phyloP scores from a whole-genome alignment of 352 stramenopile species.

The Phytophthora gonapodyides region DNA sequence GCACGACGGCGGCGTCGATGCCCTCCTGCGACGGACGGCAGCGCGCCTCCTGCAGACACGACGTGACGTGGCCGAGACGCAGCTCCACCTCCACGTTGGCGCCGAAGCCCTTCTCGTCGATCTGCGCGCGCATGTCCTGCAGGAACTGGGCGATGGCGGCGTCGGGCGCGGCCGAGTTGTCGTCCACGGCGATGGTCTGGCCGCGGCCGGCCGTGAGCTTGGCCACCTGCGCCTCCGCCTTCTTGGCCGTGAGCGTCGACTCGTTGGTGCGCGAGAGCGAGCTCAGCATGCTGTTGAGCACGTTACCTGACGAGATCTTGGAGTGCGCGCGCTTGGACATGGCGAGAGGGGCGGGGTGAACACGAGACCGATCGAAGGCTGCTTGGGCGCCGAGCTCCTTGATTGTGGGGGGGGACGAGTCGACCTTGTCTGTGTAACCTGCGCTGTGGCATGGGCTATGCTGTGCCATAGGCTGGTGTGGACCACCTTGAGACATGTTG shows the following conservation, averaged over 20 bases:
- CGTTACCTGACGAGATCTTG: slow-evolving; percentile 42
- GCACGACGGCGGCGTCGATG: slow-evolving; percentile 70
- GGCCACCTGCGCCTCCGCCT: slow-evolving; percentile 74
- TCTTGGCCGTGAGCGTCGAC: slow-evolving; percentile 70
- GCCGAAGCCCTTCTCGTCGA: slow-evolving; percentile 81
- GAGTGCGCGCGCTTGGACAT: slow-evolving; percentile 76
- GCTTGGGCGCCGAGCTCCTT: slow-evolving; percentile 18
- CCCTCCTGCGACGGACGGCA: slow-evolving; percentile 76
- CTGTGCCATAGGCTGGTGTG: not conserved
- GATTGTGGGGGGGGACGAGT: slow-evolving; percentile 15
- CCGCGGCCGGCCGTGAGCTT: slow-evolving; percentile 74
- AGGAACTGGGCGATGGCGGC: slow-evolving; percentile 82
- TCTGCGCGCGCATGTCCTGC: slow-evolving; percentile 72
- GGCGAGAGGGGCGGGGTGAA: slow-evolving; percentile 1
- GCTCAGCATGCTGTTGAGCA: slow-evolving; percentile 72
- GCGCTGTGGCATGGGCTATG: not conserved
- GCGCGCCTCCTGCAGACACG: slow-evolving; percentile 69
- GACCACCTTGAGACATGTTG: not conserved
- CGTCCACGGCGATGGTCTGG: slow-evolving; percentile 75
- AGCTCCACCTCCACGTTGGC: slow-evolving; percentile 85
- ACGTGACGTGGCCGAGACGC: slow-evolving; percentile 83
- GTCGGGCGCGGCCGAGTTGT: slow-evolving; percentile 68
- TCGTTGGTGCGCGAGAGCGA: slow-evolving; percentile 81
- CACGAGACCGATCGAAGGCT: slow-evolving; percentile 2
- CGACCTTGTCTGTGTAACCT: too few species aligned